Evolutionary conservation across 768 basidiomycete genomes (phyloP).

Genomic region (Cyclocybe cylindracea): DNA sequence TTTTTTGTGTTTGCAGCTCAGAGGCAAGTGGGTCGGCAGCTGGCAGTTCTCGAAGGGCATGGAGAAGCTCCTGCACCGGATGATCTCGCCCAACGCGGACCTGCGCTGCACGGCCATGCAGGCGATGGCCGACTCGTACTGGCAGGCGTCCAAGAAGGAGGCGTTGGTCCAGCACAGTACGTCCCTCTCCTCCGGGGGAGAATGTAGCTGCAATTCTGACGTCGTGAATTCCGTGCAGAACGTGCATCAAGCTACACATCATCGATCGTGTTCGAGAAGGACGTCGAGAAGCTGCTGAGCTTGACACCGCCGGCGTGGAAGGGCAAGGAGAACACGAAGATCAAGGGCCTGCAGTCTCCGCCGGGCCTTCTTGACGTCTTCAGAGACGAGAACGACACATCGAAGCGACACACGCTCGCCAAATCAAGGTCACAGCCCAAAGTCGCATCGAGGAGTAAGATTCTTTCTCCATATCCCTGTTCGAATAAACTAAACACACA

Average conservation of each 20-base stretch:
- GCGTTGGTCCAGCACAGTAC: conserved; percentile 41
- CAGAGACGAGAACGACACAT: conserved; percentile 9
- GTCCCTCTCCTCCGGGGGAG: conserved; percentile 21
- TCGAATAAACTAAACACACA: not conserved
- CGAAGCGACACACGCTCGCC: conserved; percentile 22
- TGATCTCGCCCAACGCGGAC: conserved; percentile 84
- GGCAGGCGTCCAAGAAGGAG: conserved; percentile 39
- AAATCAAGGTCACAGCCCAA: conserved; percentile 49
- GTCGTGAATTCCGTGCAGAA: conserved; percentile 25
- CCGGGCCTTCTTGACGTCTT: conserved; percentile 32
- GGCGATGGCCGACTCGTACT: conserved; percentile 68
- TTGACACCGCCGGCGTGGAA: conserved; percentile 33
- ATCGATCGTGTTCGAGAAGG: conserved; percentile 52
- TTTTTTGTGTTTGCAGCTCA: conserved; percentile 41
- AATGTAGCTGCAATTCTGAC: no score
- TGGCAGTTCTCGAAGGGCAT: conserved; percentile 68
- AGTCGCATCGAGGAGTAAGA: conserved; percentile 39
- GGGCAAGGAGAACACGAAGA: conserved; percentile 29
- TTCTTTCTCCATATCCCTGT: not conserved
- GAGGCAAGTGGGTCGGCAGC: conserved; percentile 85
- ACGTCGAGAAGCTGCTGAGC: conserved; percentile 40
- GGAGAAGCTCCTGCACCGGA: conserved; percentile 71
- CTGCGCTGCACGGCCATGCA: conserved; percentile 70
- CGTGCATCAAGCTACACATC: conserved; percentile 50
- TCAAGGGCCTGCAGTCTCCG: conserved; percentile 22